These are phyloP conservation scores for Paecilomyces variotii DNA, from an alignment of 2,329 filamentous ascomycete genomes.

Conservation along the genomic window DNA sequence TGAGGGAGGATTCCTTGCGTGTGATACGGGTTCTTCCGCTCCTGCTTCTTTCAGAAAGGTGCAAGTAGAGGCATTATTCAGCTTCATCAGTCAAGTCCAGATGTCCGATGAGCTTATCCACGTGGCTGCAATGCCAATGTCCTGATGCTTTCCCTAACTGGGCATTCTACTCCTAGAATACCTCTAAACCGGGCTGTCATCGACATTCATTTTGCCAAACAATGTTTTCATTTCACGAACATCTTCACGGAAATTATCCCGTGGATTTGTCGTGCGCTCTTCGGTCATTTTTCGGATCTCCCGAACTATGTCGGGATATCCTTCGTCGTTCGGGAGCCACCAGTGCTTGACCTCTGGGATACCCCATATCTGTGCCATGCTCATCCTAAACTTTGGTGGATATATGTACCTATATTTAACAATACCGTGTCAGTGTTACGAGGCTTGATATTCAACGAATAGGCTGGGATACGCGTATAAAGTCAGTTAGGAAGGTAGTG, in stretches of 20 bases:
- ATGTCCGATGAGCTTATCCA: background rate
- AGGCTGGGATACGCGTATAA: background rate
- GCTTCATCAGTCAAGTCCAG: background rate
- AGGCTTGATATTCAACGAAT: background rate
- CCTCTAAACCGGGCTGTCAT: constrained; percentile 27
- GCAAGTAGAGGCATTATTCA: background rate
- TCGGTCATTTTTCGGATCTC: constrained; percentile 74
- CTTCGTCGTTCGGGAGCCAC: constrained; percentile 84
- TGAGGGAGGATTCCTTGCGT: background rate
- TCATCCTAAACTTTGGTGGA: constrained; percentile 61
- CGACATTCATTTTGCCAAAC: constrained; percentile 56
- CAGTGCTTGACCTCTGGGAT: constrained; percentile 65
- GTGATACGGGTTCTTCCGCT: background rate
- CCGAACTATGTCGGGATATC: constrained; percentile 63
- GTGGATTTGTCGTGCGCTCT: constrained; percentile 57
- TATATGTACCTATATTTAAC: constrained; percentile 64
- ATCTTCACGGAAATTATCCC: constrained; percentile 50
- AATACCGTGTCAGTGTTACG: constrained; percentile 2
- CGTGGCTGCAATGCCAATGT: background rate
- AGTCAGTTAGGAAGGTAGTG: background rate
- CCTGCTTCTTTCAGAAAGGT: background rate
- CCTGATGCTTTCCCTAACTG: background rate
- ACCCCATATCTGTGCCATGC: constrained; percentile 69
- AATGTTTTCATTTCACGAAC: constrained; percentile 68
- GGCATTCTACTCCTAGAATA: constrained; percentile 14